Evolutionary conservation across 495 filamentous ascomycete genomes (phyloP).

Genomic region (Collariella sp.): DNA sequence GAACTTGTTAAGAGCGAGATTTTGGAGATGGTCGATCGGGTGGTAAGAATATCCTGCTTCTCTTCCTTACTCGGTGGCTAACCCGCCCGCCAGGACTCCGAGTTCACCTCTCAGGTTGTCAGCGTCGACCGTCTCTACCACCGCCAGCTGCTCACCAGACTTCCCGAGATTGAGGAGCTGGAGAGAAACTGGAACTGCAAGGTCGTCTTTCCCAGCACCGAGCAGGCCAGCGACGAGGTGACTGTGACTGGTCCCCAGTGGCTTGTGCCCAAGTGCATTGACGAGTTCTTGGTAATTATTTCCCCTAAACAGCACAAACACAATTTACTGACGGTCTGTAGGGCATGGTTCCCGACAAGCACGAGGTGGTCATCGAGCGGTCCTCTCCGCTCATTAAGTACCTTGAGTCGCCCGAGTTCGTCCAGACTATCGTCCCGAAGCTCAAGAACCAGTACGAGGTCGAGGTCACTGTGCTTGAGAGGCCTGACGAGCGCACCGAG

Average conservation of each 20-base stretch:
- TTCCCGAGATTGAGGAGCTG: conserved; percentile 81
- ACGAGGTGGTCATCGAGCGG: conserved; percentile 77
- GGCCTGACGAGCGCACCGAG: conserved; percentile 44
- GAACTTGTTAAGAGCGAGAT: conserved; percentile 98
- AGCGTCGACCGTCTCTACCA: conserved; percentile 92
- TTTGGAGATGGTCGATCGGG: conserved; percentile 98
- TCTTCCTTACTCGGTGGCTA: neutral
- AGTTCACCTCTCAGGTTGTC: conserved; percentile 89
- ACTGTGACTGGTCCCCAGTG: conserved; percentile 93
- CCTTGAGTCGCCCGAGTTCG: conserved; percentile 69
- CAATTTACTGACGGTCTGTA: conserved; percentile 20
- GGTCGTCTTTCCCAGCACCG: conserved; percentile 92
- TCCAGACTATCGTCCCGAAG: conserved; percentile 67
- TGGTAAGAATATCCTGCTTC: conserved; percentile 41
- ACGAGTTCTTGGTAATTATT: conserved; percentile 70
- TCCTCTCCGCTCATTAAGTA: conserved; percentile 64
- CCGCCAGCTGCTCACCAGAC: conserved; percentile 79
- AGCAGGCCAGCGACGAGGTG: conserved; percentile 92
- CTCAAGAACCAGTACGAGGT: conserved; percentile 87
- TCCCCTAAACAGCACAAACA: neutral
- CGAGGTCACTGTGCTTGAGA: conserved; percentile 59
- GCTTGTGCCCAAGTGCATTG: conserved; percentile 91
- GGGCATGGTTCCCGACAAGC: conserved; percentile 95
- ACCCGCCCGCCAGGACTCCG: conserved; percentile 56
- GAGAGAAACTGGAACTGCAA: conserved; percentile 99